Evolutionary conservation across 257 asterid genomes (phyloP).

Genomic region (Solanum boliviense): DNA sequence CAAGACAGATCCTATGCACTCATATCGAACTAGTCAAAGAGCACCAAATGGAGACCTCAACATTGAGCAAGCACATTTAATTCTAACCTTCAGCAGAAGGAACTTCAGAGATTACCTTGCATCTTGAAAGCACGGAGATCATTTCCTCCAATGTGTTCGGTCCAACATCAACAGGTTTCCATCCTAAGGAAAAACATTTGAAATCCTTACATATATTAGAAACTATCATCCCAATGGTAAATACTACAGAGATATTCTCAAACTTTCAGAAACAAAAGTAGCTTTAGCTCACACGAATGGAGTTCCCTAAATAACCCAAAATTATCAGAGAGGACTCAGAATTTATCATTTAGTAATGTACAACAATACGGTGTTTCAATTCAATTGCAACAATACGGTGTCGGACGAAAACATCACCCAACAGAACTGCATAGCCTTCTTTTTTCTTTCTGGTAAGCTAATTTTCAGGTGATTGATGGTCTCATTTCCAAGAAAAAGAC

Average conservation of each 20-base stretch:
- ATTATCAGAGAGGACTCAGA: not conserved
- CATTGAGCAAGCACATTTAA: not conserved
- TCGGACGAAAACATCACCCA: too few relatives aligned
- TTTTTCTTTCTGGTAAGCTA: too few relatives aligned
- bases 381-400: not conserved
- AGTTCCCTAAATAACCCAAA: not conserved
- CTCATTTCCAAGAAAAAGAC: too few relatives aligned
- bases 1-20: not conserved
- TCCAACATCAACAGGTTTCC: constrained; percentile 88
- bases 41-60: not conserved
- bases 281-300: not conserved
- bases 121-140: constrained; percentile 33
- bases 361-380: not conserved
- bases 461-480: too few relatives aligned
- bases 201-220: not conserved
- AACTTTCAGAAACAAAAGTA: not conserved
- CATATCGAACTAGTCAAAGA: not conserved
- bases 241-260: not conserved
- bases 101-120: constrained; percentile 41
- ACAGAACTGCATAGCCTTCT: too few relatives aligned
- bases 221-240: not conserved
- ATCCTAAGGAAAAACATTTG: constrained; percentile 31
- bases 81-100: not conserved
- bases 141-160: constrained; percentile 66
- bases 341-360: not conserved